A percentile compares a stretch with the other conserved stretches of the same genome.
phyloP scores from a whole-genome alignment of 148 eudicot genomes.

The Dianthus caryophyllus region DNA sequence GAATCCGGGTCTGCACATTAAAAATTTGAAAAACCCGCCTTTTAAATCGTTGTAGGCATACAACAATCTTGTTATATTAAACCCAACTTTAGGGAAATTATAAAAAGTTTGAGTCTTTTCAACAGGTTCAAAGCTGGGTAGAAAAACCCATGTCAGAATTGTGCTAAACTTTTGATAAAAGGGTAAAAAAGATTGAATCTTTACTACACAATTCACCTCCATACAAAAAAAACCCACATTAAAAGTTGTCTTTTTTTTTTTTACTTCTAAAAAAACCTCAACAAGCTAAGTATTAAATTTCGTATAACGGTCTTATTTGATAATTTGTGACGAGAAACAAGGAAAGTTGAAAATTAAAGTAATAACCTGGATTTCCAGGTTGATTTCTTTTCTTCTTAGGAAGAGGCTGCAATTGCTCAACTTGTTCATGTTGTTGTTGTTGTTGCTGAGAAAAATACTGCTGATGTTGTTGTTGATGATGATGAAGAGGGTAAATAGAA shows the following conservation, averaged over 20 bases:
- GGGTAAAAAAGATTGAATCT: background rate
- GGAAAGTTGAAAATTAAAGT: background rate
- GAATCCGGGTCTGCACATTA: constrained; percentile 92
- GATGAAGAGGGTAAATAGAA: constrained; percentile 28
- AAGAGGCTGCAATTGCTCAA: constrained; percentile 26
- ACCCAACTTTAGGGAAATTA: background rate
- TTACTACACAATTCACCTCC: background rate
- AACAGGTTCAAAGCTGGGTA: background rate
- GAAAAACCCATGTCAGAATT: background rate
- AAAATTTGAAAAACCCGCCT: background rate
- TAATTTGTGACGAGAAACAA: too few species aligned
- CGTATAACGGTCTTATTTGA: background rate
- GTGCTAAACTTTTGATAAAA: background rate
- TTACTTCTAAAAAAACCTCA: background rate
- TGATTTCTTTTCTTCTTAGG: constrained; percentile 75
- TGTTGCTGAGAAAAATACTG: constrained; percentile 24
- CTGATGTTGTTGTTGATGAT: constrained; percentile 29
- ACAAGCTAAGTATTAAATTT: too few species aligned
- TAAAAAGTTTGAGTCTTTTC: constrained; percentile 11
- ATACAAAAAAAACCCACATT: background rate
- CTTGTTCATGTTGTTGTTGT: constrained; percentile 29
- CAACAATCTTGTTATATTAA: background rate
- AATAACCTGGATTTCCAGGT: constrained; percentile 94
- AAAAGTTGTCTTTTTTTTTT: too few species aligned
- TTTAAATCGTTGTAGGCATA: too few species aligned